Conservation (phyloP, 441 rosid genomes). For the Pelargonium exstipulatum region DNA sequence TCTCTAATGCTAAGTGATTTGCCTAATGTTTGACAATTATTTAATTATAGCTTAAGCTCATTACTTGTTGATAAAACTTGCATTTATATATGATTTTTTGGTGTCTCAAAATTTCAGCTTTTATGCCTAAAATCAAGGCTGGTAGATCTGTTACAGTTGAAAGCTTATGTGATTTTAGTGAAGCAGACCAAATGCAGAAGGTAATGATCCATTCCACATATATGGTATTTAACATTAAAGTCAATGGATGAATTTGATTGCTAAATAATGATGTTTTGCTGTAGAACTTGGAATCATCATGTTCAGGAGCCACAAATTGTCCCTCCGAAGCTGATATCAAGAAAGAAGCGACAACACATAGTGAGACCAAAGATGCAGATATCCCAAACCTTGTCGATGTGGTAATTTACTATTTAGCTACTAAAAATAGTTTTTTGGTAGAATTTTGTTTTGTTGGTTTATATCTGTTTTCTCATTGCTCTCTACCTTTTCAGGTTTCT, state of each 20-base stretch:
- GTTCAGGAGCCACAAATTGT: slow-evolving; percentile 20
- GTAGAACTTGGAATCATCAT: slow-evolving; percentile 42
- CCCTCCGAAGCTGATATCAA: slow-evolving; percentile 23
- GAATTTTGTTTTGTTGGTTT: background rate
- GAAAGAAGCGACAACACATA: slow-evolving; percentile 19
- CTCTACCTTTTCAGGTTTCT: slow-evolving; percentile 26
- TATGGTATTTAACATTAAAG: slow-evolving; percentile 8
- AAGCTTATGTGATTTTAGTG: slow-evolving; percentile 67
- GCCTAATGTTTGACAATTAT: background rate
- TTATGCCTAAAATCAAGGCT: slow-evolving; percentile 73
- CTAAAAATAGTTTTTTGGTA: background rate
- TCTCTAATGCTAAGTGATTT: too few species aligned
- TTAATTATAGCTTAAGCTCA: too few species aligned
- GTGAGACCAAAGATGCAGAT: slow-evolving; percentile 23
- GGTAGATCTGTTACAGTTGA: slow-evolving; percentile 66
- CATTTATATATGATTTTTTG: background rate
- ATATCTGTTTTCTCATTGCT: slow-evolving; percentile 18
- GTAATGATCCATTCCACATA: slow-evolving; percentile 26
- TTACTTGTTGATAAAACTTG: too few species aligned
- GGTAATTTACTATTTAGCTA: slow-evolving; percentile 19
- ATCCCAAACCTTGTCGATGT: slow-evolving; percentile 12
- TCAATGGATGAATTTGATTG: background rate
- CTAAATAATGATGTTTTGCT: slow-evolving; percentile 2
- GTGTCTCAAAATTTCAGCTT: slow-evolving; percentile 45
- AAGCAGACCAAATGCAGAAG: slow-evolving; percentile 51